phyloP scores from a whole-genome alignment of 192 early-diverging fungal genomes.

The Spizellomyces punctatus region DNA sequence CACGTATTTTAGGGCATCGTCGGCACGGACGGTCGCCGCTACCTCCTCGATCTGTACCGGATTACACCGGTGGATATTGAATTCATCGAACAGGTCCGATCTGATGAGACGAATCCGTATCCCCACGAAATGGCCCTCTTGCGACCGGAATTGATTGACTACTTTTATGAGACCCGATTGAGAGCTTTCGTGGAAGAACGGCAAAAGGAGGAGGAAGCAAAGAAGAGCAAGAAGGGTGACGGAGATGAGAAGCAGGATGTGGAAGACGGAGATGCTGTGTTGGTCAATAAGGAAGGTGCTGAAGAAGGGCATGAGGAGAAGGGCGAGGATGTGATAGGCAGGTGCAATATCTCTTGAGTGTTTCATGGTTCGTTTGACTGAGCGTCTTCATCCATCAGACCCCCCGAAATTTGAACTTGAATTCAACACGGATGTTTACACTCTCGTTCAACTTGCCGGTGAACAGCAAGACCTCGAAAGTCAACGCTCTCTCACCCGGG shows the following conservation, averaged over 20 bases:
- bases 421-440: conserved; percentile 61
- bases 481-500: conserved; percentile 57
- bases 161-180: conserved; percentile 82
- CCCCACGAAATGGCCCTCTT: conserved; percentile 85
- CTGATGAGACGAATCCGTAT: conserved; percentile 64
- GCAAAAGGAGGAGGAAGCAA: conserved; percentile 31
- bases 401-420: conserved; percentile 26
- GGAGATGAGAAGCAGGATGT: conserved; percentile 29
- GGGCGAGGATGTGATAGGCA: background rate
- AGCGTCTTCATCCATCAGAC: background rate
- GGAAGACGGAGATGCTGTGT: conserved; percentile 14
- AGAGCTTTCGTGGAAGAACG: conserved; percentile 47
- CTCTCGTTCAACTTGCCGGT: conserved; percentile 10
- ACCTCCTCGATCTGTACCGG: conserved; percentile 92
- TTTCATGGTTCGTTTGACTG: no score
- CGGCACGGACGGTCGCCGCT: conserved; percentile 89
- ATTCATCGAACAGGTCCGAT: conserved; percentile 76
- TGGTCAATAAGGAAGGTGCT: conserved; percentile 1
- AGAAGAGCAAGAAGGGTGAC: conserved; percentile 23
- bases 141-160: conserved; percentile 82
- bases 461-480: conserved; percentile 56
- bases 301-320: background rate
- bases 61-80: conserved; percentile 87
- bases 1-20: conserved; percentile 59
- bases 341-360: no score